Conservation (phyloP, 768 basidiomycete genomes). For the Rhodosporidiobolus sp. region DNA sequence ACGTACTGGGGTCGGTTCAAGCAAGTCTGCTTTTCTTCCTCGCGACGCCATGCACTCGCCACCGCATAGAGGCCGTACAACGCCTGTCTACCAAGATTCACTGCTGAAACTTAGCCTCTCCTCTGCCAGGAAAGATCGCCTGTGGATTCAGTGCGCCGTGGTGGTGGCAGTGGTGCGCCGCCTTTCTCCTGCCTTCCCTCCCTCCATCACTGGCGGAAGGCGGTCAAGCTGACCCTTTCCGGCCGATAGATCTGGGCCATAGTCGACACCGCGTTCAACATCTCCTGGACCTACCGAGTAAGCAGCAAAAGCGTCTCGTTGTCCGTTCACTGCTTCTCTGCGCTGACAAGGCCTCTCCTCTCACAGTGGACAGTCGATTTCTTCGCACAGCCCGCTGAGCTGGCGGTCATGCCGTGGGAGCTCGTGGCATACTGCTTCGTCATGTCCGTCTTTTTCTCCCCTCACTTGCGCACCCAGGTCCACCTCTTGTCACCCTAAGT, state of each 20-base stretch:
- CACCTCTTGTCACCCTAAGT: neutral
- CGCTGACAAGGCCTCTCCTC: neutral
- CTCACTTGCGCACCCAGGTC: neutral
- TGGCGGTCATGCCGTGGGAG: neutral
- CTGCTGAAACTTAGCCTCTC: no score
- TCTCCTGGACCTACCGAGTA: neutral
- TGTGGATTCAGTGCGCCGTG: neutral
- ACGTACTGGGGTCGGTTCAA: neutral
- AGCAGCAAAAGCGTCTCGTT: neutral
- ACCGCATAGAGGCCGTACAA: no score
- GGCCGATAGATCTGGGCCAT: neutral
- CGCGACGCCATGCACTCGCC: no score
- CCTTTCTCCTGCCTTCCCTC: no score
- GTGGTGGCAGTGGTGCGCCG: neutral
- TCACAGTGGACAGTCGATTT: neutral
- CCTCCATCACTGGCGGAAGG: no score
- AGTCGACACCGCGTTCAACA: neutral
- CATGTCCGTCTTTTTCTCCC: neutral
- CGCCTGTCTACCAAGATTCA: no score
- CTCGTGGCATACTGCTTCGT: neutral
- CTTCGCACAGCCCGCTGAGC: neutral
- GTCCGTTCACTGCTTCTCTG: neutral
- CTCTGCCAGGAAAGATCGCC: neutral
- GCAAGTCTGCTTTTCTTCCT: no score
- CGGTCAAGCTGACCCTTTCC: no score